Evolutionary conservation across 2,329 filamentous ascomycete genomes (phyloP).

Genomic region (Phialocephala sp.): DNA sequence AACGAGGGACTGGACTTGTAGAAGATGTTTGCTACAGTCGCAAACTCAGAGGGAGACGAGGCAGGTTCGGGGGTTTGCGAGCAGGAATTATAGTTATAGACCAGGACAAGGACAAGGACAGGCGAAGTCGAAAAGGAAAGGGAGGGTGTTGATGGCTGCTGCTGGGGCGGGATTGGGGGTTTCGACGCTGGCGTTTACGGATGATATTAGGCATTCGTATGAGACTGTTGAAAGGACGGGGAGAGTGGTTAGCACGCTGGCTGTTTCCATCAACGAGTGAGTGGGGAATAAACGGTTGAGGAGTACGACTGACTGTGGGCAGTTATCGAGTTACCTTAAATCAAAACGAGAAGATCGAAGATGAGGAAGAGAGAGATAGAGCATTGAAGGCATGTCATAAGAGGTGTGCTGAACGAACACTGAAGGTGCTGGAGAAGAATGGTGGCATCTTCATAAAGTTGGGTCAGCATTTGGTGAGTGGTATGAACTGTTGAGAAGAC

Average conservation of each 20-base stretch:
- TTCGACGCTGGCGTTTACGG: constrained; percentile 56
- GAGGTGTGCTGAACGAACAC: constrained; percentile 86
- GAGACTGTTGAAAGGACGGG: constrained; percentile 78
- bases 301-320: constrained; percentile 18
- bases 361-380: constrained; percentile 68
- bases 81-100: constrained; percentile 19
- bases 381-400: constrained; percentile 85
- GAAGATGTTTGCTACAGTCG: constrained; percentile 32
- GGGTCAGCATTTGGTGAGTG: constrained; percentile 81
- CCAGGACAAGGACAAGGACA: neutral
- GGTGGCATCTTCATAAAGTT: constrained; percentile 99
- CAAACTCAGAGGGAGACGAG: constrained; percentile 11
- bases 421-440: constrained; percentile 89
- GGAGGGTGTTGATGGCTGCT: constrained; percentile 31
- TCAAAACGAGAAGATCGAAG: constrained; percentile 63
- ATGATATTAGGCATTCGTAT: constrained; percentile 78
- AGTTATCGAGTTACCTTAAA: constrained; percentile 91
- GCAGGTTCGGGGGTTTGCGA: constrained; percentile 16
- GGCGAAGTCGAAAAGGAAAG: constrained; percentile 24
- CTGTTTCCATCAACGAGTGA: constrained; percentile 88
- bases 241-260: constrained; percentile 76
- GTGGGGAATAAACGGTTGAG: constrained; percentile 37
- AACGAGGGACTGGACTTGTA: constrained; percentile 37
- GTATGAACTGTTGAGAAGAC: neutral
- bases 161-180: constrained; percentile 35